Conservation (phyloP, 1,139 yeast genomes). For the Geotrichum restrictum region DNA sequence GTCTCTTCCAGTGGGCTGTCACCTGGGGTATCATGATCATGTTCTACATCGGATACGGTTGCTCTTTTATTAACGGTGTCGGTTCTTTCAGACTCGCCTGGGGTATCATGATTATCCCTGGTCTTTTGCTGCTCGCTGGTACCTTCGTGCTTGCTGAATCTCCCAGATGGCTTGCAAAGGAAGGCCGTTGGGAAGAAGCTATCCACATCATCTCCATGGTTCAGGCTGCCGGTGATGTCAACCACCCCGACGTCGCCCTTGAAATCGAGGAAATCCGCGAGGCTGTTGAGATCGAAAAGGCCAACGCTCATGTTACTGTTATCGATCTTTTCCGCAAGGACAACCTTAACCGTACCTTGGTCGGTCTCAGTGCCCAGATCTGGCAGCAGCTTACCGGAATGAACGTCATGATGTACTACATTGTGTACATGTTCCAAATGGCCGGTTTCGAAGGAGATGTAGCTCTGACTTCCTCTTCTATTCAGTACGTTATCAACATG, state of each 20-base stretch:
- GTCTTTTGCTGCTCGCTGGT: constrained; percentile 48
- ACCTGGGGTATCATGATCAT: constrained; percentile 39
- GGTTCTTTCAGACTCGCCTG: constrained; percentile 64
- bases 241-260: constrained; percentile 52
- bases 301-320: constrained; percentile 35
- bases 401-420: constrained; percentile 56
- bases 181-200: constrained; percentile 64
- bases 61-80: constrained; percentile 47
- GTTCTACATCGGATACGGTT: constrained; percentile 62
- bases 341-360: constrained; percentile 49
- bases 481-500: constrained; percentile 51
- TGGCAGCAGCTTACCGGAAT: constrained; percentile 47
- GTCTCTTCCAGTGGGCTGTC: constrained; percentile 62
- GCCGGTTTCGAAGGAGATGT: constrained; percentile 38
- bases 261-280: constrained; percentile 62
- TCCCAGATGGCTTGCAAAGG: constrained; percentile 67
- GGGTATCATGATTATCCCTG: constrained; percentile 66
- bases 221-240: constrained; percentile 52
- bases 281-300: constrained; percentile 33
- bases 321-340: constrained; percentile 49
- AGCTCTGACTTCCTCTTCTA: constrained; percentile 50
- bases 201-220: constrained; percentile 49
- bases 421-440: constrained; percentile 41
- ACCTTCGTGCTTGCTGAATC: constrained; percentile 61
- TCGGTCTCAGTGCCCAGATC: constrained; percentile 58